A percentile compares a stretch with the other conserved stretches of the same genome.
Conservation (phyloP, 192 early-diverging fungal species). For the Chytriomyces sp. region DNA sequence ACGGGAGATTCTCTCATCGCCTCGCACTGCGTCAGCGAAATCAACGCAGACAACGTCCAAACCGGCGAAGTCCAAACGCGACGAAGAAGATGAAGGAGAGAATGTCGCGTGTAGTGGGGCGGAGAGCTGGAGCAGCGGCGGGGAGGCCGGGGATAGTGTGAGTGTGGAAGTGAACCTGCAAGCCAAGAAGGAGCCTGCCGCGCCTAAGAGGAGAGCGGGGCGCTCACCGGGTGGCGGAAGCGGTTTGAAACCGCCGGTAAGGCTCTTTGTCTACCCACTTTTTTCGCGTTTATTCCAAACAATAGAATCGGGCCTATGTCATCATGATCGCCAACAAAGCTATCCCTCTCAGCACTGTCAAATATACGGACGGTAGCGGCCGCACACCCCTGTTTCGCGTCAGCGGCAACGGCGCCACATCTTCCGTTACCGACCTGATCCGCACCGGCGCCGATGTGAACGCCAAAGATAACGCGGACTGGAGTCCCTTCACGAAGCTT, state of each 20-base stretch:
- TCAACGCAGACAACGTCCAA: no score
- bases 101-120: no score
- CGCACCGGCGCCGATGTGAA: constrained; percentile 53
- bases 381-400: constrained; percentile 51
- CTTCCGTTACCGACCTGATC: constrained; percentile 41
- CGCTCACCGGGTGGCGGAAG: no score
- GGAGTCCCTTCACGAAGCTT: constrained; percentile 62
- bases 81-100: no score
- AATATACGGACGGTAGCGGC: constrained; percentile 47
- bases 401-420: constrained; percentile 43
- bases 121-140: no score
- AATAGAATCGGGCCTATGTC: constrained; percentile 11
- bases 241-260: neutral
- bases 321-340: constrained; percentile 33
- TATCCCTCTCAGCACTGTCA: constrained; percentile 36
- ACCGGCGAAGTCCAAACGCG: no score
- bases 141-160: no score
- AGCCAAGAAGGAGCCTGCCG: no score
- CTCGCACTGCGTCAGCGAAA: no score
- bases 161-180: no score
- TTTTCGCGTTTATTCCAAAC: neutral
- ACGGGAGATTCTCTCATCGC: neutral
- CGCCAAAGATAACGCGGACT: constrained; percentile 58
- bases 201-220: no score
- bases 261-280: neutral